Evolutionary conservation across 2,329 filamentous ascomycete genomes (phyloP).

Genomic region (Xylaria sp.): DNA sequence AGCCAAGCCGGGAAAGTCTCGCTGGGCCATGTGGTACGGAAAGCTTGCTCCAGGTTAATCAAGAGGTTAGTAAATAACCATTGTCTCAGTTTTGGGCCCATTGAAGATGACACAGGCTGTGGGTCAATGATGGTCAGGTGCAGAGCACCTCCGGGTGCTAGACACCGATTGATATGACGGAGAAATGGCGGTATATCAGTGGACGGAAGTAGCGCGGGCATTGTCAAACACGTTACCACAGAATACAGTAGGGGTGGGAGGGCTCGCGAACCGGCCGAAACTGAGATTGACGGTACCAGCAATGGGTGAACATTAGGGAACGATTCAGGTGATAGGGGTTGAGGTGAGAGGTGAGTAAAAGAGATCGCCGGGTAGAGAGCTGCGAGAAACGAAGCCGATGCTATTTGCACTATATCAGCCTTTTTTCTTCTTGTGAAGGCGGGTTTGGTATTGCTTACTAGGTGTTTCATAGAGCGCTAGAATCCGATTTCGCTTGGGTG

Average conservation of each 20-base stretch:
- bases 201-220: slow-evolving; percentile 67
- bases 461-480: slow-evolving; percentile 64
- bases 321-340: slow-evolving; percentile 55
- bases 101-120: slow-evolving; percentile 63
- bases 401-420: slow-evolving; percentile 53
- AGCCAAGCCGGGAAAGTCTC: slow-evolving; percentile 70
- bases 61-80: slow-evolving; percentile 73
- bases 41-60: slow-evolving; percentile 67
- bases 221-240: slow-evolving; percentile 62
- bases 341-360: slow-evolving; percentile 60
- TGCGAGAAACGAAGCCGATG: slow-evolving; percentile 62
- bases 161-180: slow-evolving; percentile 65
- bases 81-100: slow-evolving; percentile 66
- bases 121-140: slow-evolving; percentile 73
- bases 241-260: slow-evolving; percentile 59
- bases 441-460: slow-evolving; percentile 51
- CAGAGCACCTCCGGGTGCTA: slow-evolving; percentile 65
- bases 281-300: slow-evolving; percentile 47
- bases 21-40: slow-evolving; percentile 69
- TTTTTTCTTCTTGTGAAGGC: slow-evolving; percentile 45
- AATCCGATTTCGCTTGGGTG: slow-evolving; percentile 50
- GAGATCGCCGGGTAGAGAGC: slow-evolving; percentile 55
- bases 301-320: slow-evolving; percentile 53
- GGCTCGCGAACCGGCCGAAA: slow-evolving; percentile 50
- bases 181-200: slow-evolving; percentile 67